Percentiles rank a stretch among this genome's conserved stretches.
phyloP scores from a whole-genome alignment of 768 basidiomycete genomes.

The Chalciporus sphaerocephalus region DNA sequence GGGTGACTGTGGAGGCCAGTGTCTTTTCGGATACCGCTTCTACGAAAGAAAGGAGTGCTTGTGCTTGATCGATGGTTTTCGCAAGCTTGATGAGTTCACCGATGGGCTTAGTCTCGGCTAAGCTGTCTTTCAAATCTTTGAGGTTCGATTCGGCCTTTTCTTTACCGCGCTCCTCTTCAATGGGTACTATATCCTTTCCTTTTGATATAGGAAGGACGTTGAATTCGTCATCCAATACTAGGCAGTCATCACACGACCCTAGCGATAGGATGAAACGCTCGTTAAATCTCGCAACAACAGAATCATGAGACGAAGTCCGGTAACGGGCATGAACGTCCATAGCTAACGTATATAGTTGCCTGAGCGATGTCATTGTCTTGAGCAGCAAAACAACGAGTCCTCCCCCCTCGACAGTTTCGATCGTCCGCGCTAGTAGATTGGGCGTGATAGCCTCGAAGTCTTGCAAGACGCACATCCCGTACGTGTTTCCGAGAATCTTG shows the following conservation, averaged over 20 bases:
- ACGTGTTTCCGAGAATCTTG: constrained; percentile 95
- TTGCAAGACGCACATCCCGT: constrained; percentile 94
- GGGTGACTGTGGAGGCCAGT: constrained; percentile 87
- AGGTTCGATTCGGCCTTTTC: constrained; percentile 61
- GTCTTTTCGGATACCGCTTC: constrained; percentile 93
- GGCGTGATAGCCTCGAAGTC: constrained; percentile 99
- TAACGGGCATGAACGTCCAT: constrained; percentile 95
- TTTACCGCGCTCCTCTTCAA: constrained; percentile 49
- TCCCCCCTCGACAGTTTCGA: constrained; percentile 98
- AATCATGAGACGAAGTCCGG: constrained; percentile 84
- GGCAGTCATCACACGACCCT: constrained; percentile 86
- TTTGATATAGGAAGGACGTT: constrained; percentile 95
- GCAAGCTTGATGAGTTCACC: constrained; percentile 88
- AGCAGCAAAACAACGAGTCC: constrained; percentile 83
- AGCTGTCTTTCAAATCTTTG: constrained; percentile 68
- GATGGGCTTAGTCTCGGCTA: constrained; percentile 80
- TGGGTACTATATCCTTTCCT: constrained; percentile 83
- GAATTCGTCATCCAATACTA: constrained; percentile 95
- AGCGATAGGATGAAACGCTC: constrained; percentile 98
- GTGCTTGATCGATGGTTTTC: constrained; percentile 91
- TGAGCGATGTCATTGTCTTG: constrained; percentile 91
- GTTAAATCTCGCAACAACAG: constrained; percentile 92
- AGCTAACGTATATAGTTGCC: constrained; percentile 90
- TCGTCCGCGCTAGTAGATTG: constrained; percentile 91
- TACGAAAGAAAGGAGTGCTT: constrained; percentile 90